Percentiles rank a stretch among this genome's conserved stretches.
Conservation (phyloP, 768 basidiomycete genomes). For the Kwoniella sp. region DNA sequence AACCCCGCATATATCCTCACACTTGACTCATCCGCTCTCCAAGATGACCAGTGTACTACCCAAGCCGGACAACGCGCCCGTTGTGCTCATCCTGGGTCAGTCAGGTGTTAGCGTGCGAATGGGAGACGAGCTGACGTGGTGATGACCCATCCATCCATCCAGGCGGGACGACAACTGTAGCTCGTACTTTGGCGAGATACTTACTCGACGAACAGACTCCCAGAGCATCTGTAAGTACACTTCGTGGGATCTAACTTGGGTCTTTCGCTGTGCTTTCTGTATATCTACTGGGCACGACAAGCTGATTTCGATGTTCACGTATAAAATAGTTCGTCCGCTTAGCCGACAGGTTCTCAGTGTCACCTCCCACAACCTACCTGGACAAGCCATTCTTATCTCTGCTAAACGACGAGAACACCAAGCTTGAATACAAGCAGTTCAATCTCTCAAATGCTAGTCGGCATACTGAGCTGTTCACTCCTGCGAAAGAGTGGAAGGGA, state of each 20-base stretch:
- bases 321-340: constrained; percentile 31
- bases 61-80: constrained; percentile 6
- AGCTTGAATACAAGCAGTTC: constrained; percentile 49
- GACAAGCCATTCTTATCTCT: constrained; percentile 43
- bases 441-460: constrained; percentile 36
- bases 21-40: no score
- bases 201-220: constrained; percentile 19
- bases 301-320: no score
- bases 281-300: no score
- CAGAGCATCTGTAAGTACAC: constrained; percentile 23
- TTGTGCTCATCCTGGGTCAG: constrained; percentile 39
- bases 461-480: constrained; percentile 40
- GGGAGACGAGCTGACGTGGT: background rate
- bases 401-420: constrained; percentile 18
- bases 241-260: no score
- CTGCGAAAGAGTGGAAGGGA: constrained; percentile 25
- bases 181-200: constrained; percentile 30
- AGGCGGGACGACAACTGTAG: constrained; percentile 43
- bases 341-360: constrained; percentile 48
- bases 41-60: constrained; percentile 16
- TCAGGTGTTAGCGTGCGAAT: no score
- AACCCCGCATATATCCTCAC: no score
- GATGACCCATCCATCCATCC: background rate
- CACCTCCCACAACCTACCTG: constrained; percentile 52
- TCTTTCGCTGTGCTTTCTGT: no score